Base-by-base conservation (phyloP, 2,329 filamentous ascomycete genomes). In the Penicillium thymicola region DNA sequence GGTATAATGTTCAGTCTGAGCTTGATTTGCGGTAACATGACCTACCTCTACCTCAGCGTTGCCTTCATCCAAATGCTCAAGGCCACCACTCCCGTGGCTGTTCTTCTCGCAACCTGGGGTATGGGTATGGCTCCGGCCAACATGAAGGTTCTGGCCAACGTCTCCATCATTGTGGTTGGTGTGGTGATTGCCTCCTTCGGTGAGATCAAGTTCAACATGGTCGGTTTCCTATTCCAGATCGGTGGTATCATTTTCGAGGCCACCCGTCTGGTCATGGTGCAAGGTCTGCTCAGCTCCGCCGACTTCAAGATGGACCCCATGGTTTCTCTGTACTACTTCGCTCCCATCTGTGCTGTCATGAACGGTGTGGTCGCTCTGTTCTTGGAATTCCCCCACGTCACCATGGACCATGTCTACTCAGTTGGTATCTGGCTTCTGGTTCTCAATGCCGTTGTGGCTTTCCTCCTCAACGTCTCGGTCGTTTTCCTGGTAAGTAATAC, bases 1-100 rank as follows among this genome's bases (percentile, higher is more conserved):
- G 93, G 93, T 64, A 78, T 96, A 72, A 95, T 96, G 80, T 97
- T 97, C 85, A 94, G 89, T 73, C 80, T 97, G 80, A 94, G 89
- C 76, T 84, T 97, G 80, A 97, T 97, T 73, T 97, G 92, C 77
- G 92, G 92, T 71, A 97, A 97, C 80, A 79, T 96, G 77, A 92
- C 93, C 68, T 97, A 97, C 74, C 85, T 97, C 51, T 96, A 97
- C 77, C 85, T 97, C 58, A 94, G 89, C 64, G 93, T 97, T 57
- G 89, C 93, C 59, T 97, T 97, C 76, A 97, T 97, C 70, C 93
- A 97, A 82, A 97, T 46, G 38, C 44, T 50, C 6, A 37, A 92
- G 90, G 94, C 94, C 65, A 97, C 92, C 42, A 97, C 90, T 32
- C 94, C 94, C 16, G 92, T 97, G 58, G 92, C 92, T 52, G 92